Evolutionary conservation across 495 filamentous ascomycete genomes (phyloP).

Genomic region (Lasiosphaeriaceae sp.): DNA sequence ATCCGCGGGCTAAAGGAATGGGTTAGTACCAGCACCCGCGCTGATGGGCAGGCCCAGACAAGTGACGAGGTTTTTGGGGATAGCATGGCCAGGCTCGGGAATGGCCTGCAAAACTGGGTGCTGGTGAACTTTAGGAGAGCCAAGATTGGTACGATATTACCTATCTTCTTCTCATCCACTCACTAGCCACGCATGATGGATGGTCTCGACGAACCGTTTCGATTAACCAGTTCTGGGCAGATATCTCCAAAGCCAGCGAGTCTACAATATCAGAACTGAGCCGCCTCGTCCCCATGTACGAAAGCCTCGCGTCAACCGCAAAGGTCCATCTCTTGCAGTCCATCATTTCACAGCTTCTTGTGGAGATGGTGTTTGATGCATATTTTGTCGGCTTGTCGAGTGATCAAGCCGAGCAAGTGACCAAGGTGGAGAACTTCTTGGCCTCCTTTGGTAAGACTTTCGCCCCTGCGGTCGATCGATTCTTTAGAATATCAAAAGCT

Average conservation of each 20-base stretch:
- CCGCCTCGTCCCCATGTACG: conserved; percentile 47
- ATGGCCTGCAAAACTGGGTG: conserved; percentile 57
- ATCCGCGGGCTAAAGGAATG: conserved; percentile 53
- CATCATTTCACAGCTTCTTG: conserved; percentile 46
- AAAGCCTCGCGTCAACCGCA: conserved; percentile 40
- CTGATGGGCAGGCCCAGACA: conserved; percentile 39
- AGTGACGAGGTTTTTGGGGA: conserved; percentile 53
- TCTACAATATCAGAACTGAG: conserved; percentile 35
- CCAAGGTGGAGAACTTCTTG: conserved; percentile 43
- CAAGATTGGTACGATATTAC: conserved; percentile 41
- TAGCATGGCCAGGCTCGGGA: conserved; percentile 44
- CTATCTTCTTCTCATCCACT: not conserved
- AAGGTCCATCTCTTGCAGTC: conserved; percentile 53
- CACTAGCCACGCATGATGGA: too few species aligned
- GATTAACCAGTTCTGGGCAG: conserved; percentile 22
- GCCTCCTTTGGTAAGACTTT: conserved; percentile 38
- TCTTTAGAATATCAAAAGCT: not conserved
- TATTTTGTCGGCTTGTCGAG: conserved; percentile 50
- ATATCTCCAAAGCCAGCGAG: conserved; percentile 33
- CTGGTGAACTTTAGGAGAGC: conserved; percentile 51
- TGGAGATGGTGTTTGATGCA: conserved; percentile 46
- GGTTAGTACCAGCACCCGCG: conserved; percentile 47
- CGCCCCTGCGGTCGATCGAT: not conserved
- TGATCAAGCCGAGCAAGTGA: conserved; percentile 39
- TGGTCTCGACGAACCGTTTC: not conserved